Base-by-base conservation (phyloP, 192 early-diverging fungal genomes). In the Rhizophagus clarus region DNA sequence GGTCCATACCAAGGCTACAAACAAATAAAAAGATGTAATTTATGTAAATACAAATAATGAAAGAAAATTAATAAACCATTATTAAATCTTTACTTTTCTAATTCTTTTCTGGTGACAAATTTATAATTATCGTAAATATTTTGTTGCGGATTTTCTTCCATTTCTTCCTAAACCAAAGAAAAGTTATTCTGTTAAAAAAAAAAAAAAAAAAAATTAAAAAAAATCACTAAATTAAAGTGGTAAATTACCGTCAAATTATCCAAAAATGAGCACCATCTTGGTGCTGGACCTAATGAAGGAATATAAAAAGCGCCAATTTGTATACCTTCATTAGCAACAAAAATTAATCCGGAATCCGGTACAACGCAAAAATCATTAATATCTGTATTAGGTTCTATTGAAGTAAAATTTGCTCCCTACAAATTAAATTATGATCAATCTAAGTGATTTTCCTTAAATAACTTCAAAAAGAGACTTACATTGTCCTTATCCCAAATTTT, bases 121-220 rank as follows among this genome's bases (percentile, higher is more conserved):
- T 98, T 97, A 92, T 99, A 99, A 83, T 99, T 95, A 82, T 98
- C 97, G 88, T 98, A 99, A 56, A 98, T 84, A 51, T 91, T 93
- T 72, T 90, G 89, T 74, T 91, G 88, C 63, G 93, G 93, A 76
- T 94, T 95, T 85, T 97, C 95, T 87, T 98, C 98, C 89, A 94
- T 87, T 81, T 95, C 90, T 82, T 95, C 95, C 77, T 79, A 67
- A 20, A 29, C 24, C 61, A 61, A 42, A 66, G 17, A 8, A n/a
- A 40, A 47, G 17, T 40, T 10, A 24, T 11, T n/a, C n/a, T n/a
- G n/a, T n/a, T n/a, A n/a, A 24, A 8, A 3, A 61, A 61, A 61
- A 22, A n/a, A 4, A 15, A 61, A 15, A 22, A 61, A 12, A 61
- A 28, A 14, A 10, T 29, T 66, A 31, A n/a, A n/a, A n/a, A 56